A percentile compares a stretch with the other conserved stretches of the same genome.
These are phyloP conservation scores for Dioscorea zingiberensis DNA, from an alignment of 106 monocot species.

Conservation along the genomic window DNA sequence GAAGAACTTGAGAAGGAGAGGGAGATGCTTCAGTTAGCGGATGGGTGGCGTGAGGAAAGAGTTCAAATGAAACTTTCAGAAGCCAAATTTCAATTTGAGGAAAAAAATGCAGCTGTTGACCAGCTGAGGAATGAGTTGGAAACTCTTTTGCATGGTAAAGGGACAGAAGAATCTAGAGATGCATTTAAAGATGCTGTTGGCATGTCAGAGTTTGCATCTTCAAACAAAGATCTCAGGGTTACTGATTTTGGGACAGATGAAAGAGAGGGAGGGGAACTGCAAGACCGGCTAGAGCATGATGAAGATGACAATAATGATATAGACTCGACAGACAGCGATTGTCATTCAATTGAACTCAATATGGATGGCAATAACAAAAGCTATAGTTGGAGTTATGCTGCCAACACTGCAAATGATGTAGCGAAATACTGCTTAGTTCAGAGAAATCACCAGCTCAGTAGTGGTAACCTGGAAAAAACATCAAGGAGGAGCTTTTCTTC, in stretches of 20 bases:
- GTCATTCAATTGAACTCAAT: constrained; percentile 78
- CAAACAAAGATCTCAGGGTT: not conserved
- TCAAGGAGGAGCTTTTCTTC: not conserved
- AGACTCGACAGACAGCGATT: constrained; percentile 47
- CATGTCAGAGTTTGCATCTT: constrained; percentile 1
- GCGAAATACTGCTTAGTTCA: not conserved
- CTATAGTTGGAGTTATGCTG: constrained; percentile 42
- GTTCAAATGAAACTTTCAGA: constrained; percentile 81
- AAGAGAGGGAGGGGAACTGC: not conserved
- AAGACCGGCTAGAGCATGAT: constrained; percentile 11
- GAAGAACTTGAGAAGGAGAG: constrained; percentile 71
- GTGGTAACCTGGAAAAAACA: not conserved
- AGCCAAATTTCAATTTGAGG: constrained; percentile 64
- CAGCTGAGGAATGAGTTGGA: constrained; percentile 66
- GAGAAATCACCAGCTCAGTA: too few relatives aligned
- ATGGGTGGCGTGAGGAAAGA: constrained; percentile 73
- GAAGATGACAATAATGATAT: constrained; percentile 19
- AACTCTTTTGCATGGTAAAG: constrained; percentile 37
- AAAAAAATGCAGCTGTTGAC: constrained; percentile 72
- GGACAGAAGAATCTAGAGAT: constrained; percentile 5
- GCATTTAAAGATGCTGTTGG: too few relatives aligned
- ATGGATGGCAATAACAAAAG: constrained; percentile 38
- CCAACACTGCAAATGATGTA: not conserved
- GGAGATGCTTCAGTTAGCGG: constrained; percentile 81
- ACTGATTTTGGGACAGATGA: not conserved